Evolutionary conservation across 352 stramenopile species (phyloP), one percentile per base, ranked within the genome.

Genomic region (Pythium myriotylum): DNA sequence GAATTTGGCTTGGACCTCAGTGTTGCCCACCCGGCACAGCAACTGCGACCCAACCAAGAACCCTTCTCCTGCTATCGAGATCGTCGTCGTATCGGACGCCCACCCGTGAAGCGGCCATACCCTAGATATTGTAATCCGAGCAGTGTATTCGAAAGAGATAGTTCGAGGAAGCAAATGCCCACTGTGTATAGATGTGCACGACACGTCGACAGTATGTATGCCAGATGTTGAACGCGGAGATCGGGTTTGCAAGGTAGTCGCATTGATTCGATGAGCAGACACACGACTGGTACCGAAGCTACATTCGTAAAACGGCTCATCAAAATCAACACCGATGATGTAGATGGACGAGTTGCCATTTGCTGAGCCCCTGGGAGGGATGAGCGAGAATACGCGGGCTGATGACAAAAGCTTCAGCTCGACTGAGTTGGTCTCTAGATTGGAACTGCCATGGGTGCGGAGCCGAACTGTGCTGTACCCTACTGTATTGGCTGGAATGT

Each of bases 381-480:
- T 35, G 5, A 35, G 29, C 29, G 29, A 35, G 10, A 35, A 35
- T 10, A 35, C 29, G 29, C 22, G 62, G 54, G 27, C 13, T 22
- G 46, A 69, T 55, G 14, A n/a, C 14, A 20, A 20, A 0, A 62
- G 9, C 19, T 8, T 37, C 13, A 64, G 24, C 7, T 27, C 27
- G 33, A 69, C 17, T 19, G 7, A 16, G 24, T 69, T 59, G 3
- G 54, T 64, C 29, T 62, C 35, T 20, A 69, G 46, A 20, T 14
- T 7, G 22, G 40, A 22, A 23, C 32, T 45, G 2, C 59, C 62
- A n/a, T 37, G 62, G 37, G 54, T 54, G 2, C 62, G 54, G 6
- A 59, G 12, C 41, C 35, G 53, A 12, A 69, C 32, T 4, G 50
- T 54, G 10, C 22, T 48, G 19, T 54, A 10, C 22, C 49, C 40